These are phyloP conservation scores for Xylaria castorea DNA, from an alignment of 495 filamentous ascomycete species.

Conservation along the genomic window DNA sequence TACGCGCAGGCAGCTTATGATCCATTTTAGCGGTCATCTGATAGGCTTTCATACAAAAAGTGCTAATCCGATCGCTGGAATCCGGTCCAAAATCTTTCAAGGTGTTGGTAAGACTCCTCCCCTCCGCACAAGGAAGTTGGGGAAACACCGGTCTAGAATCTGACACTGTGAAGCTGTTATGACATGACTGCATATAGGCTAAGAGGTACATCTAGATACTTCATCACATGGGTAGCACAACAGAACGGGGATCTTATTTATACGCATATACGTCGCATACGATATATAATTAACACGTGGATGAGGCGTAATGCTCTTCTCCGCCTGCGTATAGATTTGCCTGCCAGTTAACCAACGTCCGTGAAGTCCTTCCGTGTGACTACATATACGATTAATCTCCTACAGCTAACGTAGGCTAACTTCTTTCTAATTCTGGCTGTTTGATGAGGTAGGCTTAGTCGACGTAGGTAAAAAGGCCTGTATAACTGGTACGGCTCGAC, in stretches of 20 bases:
- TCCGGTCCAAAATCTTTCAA: neutral
- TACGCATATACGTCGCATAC: neutral
- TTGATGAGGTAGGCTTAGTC: neutral
- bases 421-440: neutral
- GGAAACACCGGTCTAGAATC: neutral
- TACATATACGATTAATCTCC: neutral
- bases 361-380: neutral
- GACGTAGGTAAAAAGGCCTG: neutral
- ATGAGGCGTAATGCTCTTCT: neutral
- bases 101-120: neutral
- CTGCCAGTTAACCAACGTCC: neutral
- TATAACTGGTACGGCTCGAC: neutral
- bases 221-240: neutral
- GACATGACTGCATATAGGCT: neutral
- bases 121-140: neutral
- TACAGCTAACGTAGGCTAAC: neutral
- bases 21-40: neutral
- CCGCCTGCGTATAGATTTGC: neutral
- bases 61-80: neutral
- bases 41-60: neutral
- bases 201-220: slow-evolving; percentile 7
- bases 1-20: neutral
- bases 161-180: neutral
- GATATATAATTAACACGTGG: neutral
- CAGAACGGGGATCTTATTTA: neutral